A percentile compares a stretch with the other conserved stretches of the same genome.
Evolutionary conservation across 140 eudicot species (phyloP).

Genomic region (Bidens hawaiensis): DNA sequence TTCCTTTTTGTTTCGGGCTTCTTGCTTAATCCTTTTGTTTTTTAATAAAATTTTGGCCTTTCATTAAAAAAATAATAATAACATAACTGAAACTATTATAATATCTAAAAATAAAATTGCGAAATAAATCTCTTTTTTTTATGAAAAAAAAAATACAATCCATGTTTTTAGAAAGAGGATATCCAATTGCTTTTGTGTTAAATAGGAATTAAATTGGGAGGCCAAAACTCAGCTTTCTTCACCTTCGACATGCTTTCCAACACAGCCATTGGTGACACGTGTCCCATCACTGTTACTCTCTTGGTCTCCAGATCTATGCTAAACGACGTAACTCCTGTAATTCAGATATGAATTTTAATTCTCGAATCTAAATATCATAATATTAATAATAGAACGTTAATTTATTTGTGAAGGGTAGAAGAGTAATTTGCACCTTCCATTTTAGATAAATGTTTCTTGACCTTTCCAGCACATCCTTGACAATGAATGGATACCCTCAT

Average conservation of each 20-base stretch:
- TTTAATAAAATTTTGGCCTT: no score
- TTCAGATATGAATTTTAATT: neutral
- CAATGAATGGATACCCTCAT: constrained; percentile 87
- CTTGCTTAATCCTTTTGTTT: no score
- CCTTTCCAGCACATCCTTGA: constrained; percentile 87
- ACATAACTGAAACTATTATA: no score
- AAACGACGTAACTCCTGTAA: constrained; percentile 77
- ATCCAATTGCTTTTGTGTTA: neutral
- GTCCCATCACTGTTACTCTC: constrained; percentile 79
- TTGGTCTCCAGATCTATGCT: constrained; percentile 73
- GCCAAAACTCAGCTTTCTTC: constrained; percentile 81
- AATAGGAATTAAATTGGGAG: constrained; percentile 3
- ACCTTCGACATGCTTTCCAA: constrained; percentile 84
- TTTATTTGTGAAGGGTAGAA: neutral
- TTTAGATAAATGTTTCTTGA: constrained; percentile 76
- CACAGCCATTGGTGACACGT: constrained; percentile 67
- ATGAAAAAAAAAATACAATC: neutral
- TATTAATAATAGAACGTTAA: neutral
- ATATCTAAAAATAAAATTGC: neutral
- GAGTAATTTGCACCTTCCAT: constrained; percentile 65
- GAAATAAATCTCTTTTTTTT: no score
- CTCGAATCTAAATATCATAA: neutral
- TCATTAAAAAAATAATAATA: no score
- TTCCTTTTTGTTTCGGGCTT: no score
- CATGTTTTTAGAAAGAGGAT: neutral